Evolutionary conservation across 345 rosid species (phyloP), one percentile per base, ranked within the genome.

Genomic region (Brassica carinata): DNA sequence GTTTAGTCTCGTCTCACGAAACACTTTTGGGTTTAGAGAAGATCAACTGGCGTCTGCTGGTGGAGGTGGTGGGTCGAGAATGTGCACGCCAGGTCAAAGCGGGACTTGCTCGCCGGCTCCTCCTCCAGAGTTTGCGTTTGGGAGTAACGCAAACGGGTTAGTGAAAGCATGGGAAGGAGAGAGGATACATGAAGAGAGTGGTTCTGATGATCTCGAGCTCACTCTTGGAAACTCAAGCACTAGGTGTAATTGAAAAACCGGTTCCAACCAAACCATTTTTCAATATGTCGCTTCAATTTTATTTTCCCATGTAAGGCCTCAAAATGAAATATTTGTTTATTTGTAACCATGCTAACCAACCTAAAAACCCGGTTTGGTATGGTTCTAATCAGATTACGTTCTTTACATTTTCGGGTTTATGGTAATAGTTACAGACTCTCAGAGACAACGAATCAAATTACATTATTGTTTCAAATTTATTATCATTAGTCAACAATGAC

Each of bases 101-200:
- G 97, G 98, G 74, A 90, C 97, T 61, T 94, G 93, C 84, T 96
- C 99, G 15, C 99, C 97, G 8, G 97, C 55, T 48, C 55, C 77
- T 81, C 74, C 77, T 66, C 89, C 87, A 67, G 99, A 96, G 84
- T 96, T 96, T 79, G 97, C 97, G 19, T 96, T 96, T 9, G 95
- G 99, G 18, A 87, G 89, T 79, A 84, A 87, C 73, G 69, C 84
- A 71, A 82, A 82, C 4, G 98, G 97, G 26, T 75, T 92, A 63
- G 97, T 94, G 74, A 96, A 96, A 83, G 91, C 99, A 10, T 96
- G 99, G 98, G 97, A 94, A 90, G 99, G 99, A 64, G 99, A 96
- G 87, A 89, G 94, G 79, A 90, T 96, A 65, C 98, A 94, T 4
- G 99, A 94, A 65, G 99, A 89, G 81, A 87, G 91, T 82, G 91